Evolutionary conservation across 2,329 filamentous ascomycete species (phyloP), one percentile per base, ranked within the genome.

Genomic region (Fusarium annulatum): DNA sequence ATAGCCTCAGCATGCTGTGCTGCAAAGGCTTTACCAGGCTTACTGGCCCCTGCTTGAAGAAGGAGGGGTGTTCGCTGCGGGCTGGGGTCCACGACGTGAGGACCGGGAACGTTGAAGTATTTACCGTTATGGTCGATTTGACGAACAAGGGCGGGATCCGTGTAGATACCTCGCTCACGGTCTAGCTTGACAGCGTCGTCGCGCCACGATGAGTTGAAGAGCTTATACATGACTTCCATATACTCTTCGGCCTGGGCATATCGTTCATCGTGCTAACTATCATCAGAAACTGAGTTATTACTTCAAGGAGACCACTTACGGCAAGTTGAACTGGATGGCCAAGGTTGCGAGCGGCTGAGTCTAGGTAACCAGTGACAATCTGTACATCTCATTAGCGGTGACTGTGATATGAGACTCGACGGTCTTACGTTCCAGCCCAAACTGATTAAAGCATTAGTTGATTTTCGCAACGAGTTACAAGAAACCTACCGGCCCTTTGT

Each of bases 1-100:
- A 94, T 91, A 5, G 88, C 91, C 76, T 94, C 92, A 1, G 92
- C 92, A 77, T 94, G 91, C 72, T 91, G 88, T 0, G 91, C 90
- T 0, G 91, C 91, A 74, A 94, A 94, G 0, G 82, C 80, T 79
- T 91, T 92, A 4, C 91, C 92, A 0, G 90, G 86, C 56, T 86
- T 88, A 1, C 89, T 92, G 0, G 91, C 92, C 1, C 92, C 92
- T 1, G 92, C 92, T 79, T 94, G 92, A 7, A 94, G 85, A 9
- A 94, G 86, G 4, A 94, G 84, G 0, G 92, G 92, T 2, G 91
- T 93, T 7, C 92, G 84, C 75, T 94, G 92, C 0, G 91, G 91
- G 55, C 87, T 88, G 0, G 91, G 91, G 58, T 92, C 87, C 63
- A 88, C 90, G 72, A 93, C 86, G 71, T 93, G 90, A 30, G 90